These are phyloP conservation scores for Raphanus raphanistrum DNA, from an alignment of 345 rosid species.

Conservation along the genomic window DNA sequence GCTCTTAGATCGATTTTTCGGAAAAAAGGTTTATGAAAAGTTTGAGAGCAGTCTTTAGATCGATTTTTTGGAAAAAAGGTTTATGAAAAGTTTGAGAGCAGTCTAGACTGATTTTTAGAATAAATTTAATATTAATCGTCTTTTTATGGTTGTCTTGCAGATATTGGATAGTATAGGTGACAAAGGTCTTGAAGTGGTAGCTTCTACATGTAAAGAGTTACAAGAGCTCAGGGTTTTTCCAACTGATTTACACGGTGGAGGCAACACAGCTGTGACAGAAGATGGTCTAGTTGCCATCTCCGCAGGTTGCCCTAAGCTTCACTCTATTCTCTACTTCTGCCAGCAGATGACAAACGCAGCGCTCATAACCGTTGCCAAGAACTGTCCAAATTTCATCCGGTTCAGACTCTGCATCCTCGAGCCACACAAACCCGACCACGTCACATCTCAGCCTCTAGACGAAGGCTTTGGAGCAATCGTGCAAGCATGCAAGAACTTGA, in stretches of 20 bases:
- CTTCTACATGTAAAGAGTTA: constrained; percentile 79
- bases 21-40: too few species aligned
- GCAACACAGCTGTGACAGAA: constrained; percentile 74
- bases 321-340: constrained; percentile 88
- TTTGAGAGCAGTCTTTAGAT: background rate
- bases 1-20: too few species aligned
- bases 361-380: constrained; percentile 74
- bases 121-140: background rate
- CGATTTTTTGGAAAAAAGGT: too few species aligned
- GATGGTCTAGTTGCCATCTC: constrained; percentile 88
- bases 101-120: background rate
- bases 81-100: too few species aligned
- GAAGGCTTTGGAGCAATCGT: constrained; percentile 98
- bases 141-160: constrained; percentile 42
- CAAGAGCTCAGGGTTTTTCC: constrained; percentile 93
- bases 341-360: constrained; percentile 97
- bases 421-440: constrained; percentile 72
- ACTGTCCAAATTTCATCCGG: constrained; percentile 76
- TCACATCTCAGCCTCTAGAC: constrained; percentile 69
- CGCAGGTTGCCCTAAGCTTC: constrained; percentile 78
- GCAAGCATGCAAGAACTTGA: constrained; percentile 72
- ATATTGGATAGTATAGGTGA: constrained; percentile 91
- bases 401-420: constrained; percentile 85
- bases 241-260: constrained; percentile 63
- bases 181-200: constrained; percentile 78